Evolutionary conservation across 2,329 filamentous ascomycete genomes (phyloP).

Genomic region (Fusarium avenaceum): DNA sequence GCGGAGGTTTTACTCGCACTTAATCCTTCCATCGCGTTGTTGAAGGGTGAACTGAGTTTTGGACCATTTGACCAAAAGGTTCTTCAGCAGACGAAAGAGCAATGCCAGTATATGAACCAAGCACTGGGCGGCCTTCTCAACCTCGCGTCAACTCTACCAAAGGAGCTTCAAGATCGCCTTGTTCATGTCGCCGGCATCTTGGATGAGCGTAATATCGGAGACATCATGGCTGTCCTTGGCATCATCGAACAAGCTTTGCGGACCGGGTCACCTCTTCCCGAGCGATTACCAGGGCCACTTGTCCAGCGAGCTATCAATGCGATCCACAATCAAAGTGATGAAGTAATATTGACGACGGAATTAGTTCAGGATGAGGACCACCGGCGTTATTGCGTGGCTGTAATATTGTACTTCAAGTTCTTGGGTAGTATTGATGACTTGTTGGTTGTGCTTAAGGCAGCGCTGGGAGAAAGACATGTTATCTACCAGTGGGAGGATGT

Average conservation of each 20-base stretch:
- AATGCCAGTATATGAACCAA: conserved; percentile 54
- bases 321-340: conserved; percentile 37
- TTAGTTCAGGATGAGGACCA: conserved; percentile 59
- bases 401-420: conserved; percentile 61
- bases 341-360: conserved; percentile 51
- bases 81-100: conserved; percentile 50
- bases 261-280: conserved; percentile 62
- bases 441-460: conserved; percentile 59
- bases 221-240: conserved; percentile 64
- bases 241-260: conserved; percentile 62
- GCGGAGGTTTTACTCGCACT: conserved; percentile 49
- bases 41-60: conserved; percentile 52
- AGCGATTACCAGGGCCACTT: conserved; percentile 62
- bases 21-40: conserved; percentile 44
- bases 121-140: conserved; percentile 51
- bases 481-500: conserved; percentile 49
- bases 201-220: conserved; percentile 61
- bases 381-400: conserved; percentile 61
- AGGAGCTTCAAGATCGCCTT: conserved; percentile 57
- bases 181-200: conserved; percentile 55
- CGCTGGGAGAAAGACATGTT: conserved; percentile 58
- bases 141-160: conserved; percentile 55
- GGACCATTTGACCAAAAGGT: conserved; percentile 51
- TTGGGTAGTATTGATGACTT: conserved; percentile 60
- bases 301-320: conserved; percentile 54